These are phyloP conservation scores for Hura crepitans DNA, from an alignment of 441 rosid genomes.

Conservation along the genomic window DNA sequence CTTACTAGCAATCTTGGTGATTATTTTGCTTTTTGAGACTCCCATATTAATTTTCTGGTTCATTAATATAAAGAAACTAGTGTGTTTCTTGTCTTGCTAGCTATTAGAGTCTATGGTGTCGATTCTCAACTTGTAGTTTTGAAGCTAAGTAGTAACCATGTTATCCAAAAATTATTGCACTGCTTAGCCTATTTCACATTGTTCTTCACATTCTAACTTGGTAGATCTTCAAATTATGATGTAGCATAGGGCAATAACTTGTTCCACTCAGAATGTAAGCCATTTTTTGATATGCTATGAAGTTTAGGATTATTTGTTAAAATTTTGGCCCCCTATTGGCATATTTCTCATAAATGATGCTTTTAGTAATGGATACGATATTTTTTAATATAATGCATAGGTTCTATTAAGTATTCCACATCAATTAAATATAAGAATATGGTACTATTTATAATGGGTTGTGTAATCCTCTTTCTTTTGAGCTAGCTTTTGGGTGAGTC, in stretches of 20 bases:
- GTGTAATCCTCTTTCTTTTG: too few species aligned
- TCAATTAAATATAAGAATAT: too few species aligned
- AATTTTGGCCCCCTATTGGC: not conserved
- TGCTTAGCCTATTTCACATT: not conserved
- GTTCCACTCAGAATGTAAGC: not conserved
- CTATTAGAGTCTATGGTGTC: too few species aligned
- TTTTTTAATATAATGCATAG: not conserved
- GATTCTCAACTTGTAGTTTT: not conserved
- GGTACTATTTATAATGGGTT: too few species aligned
- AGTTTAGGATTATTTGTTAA: not conserved
- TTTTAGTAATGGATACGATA: not conserved
- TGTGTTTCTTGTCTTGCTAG: not conserved
- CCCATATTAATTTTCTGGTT: not conserved
- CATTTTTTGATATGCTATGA: not conserved
- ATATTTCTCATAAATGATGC: not conserved
- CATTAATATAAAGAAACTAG: constrained; percentile 9
- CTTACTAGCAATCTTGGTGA: not conserved
- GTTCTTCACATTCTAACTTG: not conserved
- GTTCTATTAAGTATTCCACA: too few species aligned
- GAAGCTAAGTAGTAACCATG: not conserved
- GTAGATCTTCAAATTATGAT: not conserved
- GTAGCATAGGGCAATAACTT: not conserved
- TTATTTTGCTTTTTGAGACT: not conserved
- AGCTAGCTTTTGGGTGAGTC: too few species aligned
- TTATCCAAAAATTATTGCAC: not conserved